These are phyloP conservation scores for Boletales sp. DNA, from an alignment of 768 basidiomycete genomes.

Conservation along the genomic window DNA sequence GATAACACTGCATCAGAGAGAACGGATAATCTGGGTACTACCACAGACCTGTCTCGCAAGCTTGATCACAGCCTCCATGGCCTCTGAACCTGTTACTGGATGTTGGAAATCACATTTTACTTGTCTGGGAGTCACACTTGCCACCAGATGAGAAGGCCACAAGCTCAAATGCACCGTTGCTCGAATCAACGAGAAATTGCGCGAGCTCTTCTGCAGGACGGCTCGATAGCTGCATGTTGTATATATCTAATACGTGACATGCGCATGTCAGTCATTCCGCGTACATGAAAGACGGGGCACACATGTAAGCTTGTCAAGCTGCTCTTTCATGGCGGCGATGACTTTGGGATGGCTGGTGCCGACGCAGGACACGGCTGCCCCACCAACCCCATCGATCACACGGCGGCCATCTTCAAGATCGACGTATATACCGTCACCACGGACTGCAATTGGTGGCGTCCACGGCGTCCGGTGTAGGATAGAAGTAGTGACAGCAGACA, in stretches of 20 bases:
- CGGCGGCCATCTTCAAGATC: slow-evolving; percentile 64
- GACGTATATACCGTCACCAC: slow-evolving; percentile 67
- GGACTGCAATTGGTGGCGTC: slow-evolving; percentile 64
- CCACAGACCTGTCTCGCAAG: slow-evolving; percentile 65
- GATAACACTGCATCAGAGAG: slow-evolving; percentile 9
- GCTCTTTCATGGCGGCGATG: slow-evolving; percentile 70
- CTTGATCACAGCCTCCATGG: slow-evolving; percentile 86
- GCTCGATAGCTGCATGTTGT: slow-evolving; percentile 81
- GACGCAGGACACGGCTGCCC: slow-evolving; percentile 79
- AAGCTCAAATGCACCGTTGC: slow-evolving; percentile 71
- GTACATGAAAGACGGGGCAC: slow-evolving; percentile 21
- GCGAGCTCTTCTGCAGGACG: slow-evolving; percentile 81
- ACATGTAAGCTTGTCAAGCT: slow-evolving; percentile 78
- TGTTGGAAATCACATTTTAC: not conserved
- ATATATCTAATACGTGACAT: slow-evolving; percentile 57
- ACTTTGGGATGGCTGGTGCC: slow-evolving; percentile 74
- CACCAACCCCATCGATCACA: slow-evolving; percentile 79
- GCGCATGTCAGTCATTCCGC: not conserved
- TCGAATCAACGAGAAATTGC: slow-evolving; percentile 54
- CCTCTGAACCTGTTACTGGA: slow-evolving; percentile 65
- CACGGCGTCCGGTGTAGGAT: slow-evolving; percentile 73
- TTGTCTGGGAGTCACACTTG: slow-evolving; percentile 20
- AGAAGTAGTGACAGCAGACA: slow-evolving; percentile 22
- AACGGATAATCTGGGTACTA: not conserved
- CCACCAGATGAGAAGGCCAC: slow-evolving; percentile 77